Evolutionary conservation across 2,329 filamentous ascomycete species (phyloP).

Genomic region (Neophaeococcomyces mojaviensis): DNA sequence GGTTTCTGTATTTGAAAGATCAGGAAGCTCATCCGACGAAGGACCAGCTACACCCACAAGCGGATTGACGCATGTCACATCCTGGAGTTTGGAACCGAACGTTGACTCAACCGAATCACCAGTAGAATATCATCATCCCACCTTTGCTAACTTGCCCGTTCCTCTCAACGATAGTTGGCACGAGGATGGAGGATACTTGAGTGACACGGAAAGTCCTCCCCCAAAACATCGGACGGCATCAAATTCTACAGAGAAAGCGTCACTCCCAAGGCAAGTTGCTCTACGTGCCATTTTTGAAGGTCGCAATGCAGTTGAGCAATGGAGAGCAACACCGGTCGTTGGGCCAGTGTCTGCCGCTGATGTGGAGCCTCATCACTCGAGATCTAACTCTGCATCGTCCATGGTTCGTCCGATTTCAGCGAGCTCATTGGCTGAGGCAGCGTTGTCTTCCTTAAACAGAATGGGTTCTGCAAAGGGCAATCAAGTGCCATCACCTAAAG

Average conservation of each 20-base stretch:
- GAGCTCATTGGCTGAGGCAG: conserved; percentile 32
- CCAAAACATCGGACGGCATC: conserved; percentile 1
- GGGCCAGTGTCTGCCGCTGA: conserved; percentile 24
- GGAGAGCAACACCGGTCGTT: conserved; percentile 21
- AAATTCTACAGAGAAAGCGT: conserved; percentile 15
- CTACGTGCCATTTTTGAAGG: conserved; percentile 21
- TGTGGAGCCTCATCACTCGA: conserved; percentile 25
- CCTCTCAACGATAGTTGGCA: conserved; percentile 23
- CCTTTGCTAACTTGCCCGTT: conserved; percentile 19
- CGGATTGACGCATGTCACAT: conserved; percentile 17
- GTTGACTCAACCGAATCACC: conserved; percentile 2
- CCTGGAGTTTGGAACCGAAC: conserved; percentile 20
- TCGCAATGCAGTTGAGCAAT: conserved; percentile 19
- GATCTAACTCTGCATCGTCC: conserved; percentile 9
- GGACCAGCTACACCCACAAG: conserved; percentile 23
- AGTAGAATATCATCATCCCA: conserved; percentile 9
- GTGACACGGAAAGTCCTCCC: conserved; percentile 3
- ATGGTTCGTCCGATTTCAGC: conserved; percentile 19
- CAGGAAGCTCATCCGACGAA: conserved; percentile 35
- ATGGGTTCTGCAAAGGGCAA: conserved; percentile 28
- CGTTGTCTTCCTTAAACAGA: conserved; percentile 32
- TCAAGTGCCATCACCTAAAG: conserved; percentile 13
- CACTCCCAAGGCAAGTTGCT: conserved; percentile 11
- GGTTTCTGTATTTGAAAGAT: conserved; percentile 40
- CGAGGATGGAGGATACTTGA: conserved; percentile 12